A percentile compares a stretch with the other conserved stretches of the same genome.
phyloP scores from a whole-genome alignment of 306 rosid species.

The Pachyrhizus erosus region DNA sequence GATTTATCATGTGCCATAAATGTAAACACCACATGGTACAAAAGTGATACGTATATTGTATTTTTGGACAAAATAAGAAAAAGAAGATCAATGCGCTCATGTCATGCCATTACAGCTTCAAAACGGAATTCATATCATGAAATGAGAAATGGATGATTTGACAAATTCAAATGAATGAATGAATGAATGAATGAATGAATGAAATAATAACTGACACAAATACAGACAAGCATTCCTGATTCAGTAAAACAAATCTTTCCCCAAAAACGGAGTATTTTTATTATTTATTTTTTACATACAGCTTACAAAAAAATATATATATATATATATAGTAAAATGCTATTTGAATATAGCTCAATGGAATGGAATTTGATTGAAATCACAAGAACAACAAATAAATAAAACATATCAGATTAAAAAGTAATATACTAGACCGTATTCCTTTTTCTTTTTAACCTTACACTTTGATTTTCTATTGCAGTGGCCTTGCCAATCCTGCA shows the following conservation, averaged over 20 bases:
- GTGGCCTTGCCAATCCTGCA: constrained; percentile 24
- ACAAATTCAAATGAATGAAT: constrained; percentile 43
- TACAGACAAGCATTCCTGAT: constrained; percentile 18
- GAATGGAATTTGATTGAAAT: constrained; percentile 21
- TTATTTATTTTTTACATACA: constrained; percentile 18
- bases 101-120: constrained; percentile 57
- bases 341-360: neutral
- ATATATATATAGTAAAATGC: too few relatives aligned
- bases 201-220: too few relatives aligned
- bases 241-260: neutral
- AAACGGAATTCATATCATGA: constrained; percentile 49
- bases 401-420: neutral
- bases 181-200: constrained; percentile 21
- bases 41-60: constrained; percentile 40
- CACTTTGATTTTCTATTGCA: constrained; percentile 18
- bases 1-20: constrained; percentile 55
- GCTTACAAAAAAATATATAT: neutral
- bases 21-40: constrained; percentile 49
- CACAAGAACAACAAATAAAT: neutral
- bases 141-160: constrained; percentile 46
- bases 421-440: neutral
- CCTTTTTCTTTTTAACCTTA: neutral
- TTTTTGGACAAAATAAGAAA: constrained; percentile 50
- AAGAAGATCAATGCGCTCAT: constrained; percentile 48
- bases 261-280: neutral